Evolutionary conservation across 768 basidiomycete genomes (phyloP).

Genomic region (Pilatotrama ljubarskyi): DNA sequence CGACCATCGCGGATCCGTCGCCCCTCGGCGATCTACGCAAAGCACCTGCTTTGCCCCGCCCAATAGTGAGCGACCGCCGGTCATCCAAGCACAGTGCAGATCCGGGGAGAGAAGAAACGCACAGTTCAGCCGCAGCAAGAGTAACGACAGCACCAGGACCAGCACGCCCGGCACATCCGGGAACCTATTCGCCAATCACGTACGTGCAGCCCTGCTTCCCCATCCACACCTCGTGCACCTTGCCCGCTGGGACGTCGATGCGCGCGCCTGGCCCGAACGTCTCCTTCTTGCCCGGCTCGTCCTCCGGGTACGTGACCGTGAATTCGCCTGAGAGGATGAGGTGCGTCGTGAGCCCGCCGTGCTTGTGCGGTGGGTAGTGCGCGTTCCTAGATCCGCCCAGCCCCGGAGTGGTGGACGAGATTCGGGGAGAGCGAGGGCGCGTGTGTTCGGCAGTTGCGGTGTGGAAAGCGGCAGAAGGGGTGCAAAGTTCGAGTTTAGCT

Average conservation of each 20-base stretch:
- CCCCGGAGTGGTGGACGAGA: not conserved
- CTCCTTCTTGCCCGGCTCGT: slow-evolving; percentile 26
- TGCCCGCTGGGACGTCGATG: slow-evolving; percentile 30
- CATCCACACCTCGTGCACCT: slow-evolving; percentile 34
- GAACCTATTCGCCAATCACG: slow-evolving; percentile 25
- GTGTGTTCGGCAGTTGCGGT: not conserved
- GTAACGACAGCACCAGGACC: not conserved
- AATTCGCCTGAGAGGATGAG: slow-evolving; percentile 31
- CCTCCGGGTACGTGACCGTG: slow-evolving; percentile 29
- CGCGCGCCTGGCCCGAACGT: slow-evolving; percentile 30
- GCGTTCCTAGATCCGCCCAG: slow-evolving; percentile 20
- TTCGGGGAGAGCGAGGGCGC: not conserved
- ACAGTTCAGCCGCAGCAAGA: not conserved
- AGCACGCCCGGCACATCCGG: not conserved
- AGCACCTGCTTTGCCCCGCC: not conserved
- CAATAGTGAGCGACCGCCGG: not conserved
- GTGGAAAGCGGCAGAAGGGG: not conserved
- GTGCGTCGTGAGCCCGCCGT: slow-evolving; percentile 31
- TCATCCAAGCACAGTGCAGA: not conserved
- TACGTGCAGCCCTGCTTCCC: slow-evolving; percentile 33
- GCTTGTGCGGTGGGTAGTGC: slow-evolving; percentile 30
- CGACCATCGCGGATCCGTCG: not conserved
- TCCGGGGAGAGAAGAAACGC: not conserved
- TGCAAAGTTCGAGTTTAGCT: not conserved
- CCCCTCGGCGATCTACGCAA: slow-evolving; percentile 3